A percentile compares a stretch with the other conserved stretches of the same genome.
Conservation (phyloP, 2,329 filamentous ascomycete species). For the Clarireedia homoeocarpa region DNA sequence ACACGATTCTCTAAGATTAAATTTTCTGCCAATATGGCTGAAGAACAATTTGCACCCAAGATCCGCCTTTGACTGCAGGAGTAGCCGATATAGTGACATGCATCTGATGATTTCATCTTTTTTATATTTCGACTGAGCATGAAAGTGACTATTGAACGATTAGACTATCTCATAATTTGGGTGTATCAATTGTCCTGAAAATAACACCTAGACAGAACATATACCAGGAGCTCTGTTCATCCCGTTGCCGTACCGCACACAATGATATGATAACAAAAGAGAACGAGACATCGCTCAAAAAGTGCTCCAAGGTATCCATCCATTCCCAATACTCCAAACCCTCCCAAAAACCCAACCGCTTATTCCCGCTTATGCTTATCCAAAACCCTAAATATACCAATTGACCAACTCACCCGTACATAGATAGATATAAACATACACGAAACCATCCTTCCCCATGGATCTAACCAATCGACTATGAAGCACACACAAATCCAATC, state of each 20-base stretch:
- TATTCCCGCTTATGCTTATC: no score
- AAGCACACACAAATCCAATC: conserved; percentile 10
- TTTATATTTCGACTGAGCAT: no score
- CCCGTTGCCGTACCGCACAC: no score
- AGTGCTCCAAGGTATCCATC: not conserved
- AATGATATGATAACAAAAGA: not conserved
- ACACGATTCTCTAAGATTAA: not conserved
- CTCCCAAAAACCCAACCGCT: not conserved
- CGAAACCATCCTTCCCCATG: not conserved
- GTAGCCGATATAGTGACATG: not conserved
- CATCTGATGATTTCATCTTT: not conserved
- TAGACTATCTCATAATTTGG: no score
- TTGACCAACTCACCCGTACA: not conserved
- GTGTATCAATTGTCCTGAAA: no score
- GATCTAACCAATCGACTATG: not conserved
- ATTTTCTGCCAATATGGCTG: no score
- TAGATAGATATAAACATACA: not conserved
- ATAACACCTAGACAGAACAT: no score
- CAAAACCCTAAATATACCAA: no score
- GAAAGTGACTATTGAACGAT: no score
- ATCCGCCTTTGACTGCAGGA: no score
- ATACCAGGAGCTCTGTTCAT: no score
- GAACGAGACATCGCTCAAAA: not conserved
- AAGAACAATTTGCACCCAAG: no score
- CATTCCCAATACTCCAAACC: not conserved